Percentiles rank a stretch among this genome's conserved stretches.
These are phyloP conservation scores for Calonectria naviculata DNA, from an alignment of 2,329 filamentous ascomycete species.

Conservation along the genomic window DNA sequence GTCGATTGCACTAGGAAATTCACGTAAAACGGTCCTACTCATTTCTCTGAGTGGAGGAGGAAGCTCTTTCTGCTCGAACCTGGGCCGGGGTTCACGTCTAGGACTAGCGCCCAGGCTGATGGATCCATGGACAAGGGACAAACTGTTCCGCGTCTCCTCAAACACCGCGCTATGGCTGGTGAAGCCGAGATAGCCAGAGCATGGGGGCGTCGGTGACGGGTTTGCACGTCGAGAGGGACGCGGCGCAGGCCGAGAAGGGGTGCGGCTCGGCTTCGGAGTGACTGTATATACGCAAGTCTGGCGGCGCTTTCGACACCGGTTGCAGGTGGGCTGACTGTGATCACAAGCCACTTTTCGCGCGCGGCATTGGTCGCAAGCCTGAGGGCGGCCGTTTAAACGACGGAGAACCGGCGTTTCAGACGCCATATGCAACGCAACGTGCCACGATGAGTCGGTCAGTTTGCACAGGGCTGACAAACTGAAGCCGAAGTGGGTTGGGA, in stretches of 20 bases:
- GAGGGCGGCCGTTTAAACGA: conserved; percentile 42
- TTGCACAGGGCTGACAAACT: conserved; percentile 9
- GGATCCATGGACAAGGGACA: conserved; percentile 47
- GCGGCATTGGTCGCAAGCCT: conserved; percentile 51
- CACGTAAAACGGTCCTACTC: conserved; percentile 50
- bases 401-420: conserved; percentile 31
- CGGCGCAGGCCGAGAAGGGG: conserved; percentile 25
- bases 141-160: conserved; percentile 53
- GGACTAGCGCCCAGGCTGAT: conserved; percentile 19
- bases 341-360: conserved; percentile 57
- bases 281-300: conserved; percentile 51
- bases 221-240: background rate
- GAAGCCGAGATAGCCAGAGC: conserved; percentile 56
- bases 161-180: conserved; percentile 56
- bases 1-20: conserved; percentile 44
- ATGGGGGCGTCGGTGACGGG: conserved; percentile 32
- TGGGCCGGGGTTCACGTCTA: background rate
- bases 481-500: conserved; percentile 11
- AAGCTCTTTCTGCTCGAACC: conserved; percentile 28
- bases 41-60: conserved; percentile 47
- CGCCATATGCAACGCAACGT: conserved; percentile 22
- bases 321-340: conserved; percentile 52
- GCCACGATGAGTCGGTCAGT: background rate
- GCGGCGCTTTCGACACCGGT: conserved; percentile 50
- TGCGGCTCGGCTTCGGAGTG: conserved; percentile 30